These are phyloP conservation scores for Penicillium paxilli DNA, from an alignment of 495 filamentous ascomycete species.

Conservation along the genomic window DNA sequence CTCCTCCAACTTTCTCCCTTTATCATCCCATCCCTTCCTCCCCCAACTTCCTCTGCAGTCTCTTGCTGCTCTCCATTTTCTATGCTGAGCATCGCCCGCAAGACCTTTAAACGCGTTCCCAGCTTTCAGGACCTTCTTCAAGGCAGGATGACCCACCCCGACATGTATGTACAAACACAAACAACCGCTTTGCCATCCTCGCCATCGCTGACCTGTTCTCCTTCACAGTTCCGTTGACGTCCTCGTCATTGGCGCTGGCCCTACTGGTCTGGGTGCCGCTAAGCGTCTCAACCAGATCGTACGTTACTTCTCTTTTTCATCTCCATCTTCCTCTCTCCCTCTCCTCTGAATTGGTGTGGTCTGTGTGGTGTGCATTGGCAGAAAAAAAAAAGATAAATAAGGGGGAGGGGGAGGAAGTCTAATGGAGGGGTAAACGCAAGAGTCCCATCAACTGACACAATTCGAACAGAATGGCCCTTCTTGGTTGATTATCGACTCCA, in stretches of 20 bases:
- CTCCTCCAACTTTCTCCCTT: constrained; percentile 19
- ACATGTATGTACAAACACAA: constrained; percentile 40
- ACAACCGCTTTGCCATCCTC: not conserved
- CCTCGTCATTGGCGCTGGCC: constrained; percentile 96
- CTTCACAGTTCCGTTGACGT: constrained; percentile 82
- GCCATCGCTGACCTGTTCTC: constrained; percentile 18
- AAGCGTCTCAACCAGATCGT: constrained; percentile 97
- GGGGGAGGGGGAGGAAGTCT: constrained; percentile 11
- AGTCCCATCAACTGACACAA: constrained; percentile 20
- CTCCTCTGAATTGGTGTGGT: not conserved
- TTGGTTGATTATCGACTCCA: constrained; percentile 94
- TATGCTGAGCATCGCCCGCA: constrained; percentile 53
- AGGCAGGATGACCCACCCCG: constrained; percentile 59
- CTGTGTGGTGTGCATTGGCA: constrained; percentile 7
- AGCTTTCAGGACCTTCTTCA: constrained; percentile 61
- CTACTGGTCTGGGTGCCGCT: constrained; percentile 93
- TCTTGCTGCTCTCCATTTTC: constrained; percentile 33
- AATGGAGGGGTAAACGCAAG: constrained; percentile 22
- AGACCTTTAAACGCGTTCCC: constrained; percentile 55
- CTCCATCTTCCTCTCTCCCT: not conserved
- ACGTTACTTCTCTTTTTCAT: constrained; percentile 40
- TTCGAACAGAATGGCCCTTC: constrained; percentile 75
- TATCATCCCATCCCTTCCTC: constrained; percentile 19
- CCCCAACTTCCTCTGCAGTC: constrained; percentile 34
- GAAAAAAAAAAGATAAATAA: constrained; percentile 20